A percentile compares a stretch with the other conserved stretches of the same genome.
Conservation (phyloP, 805 yeast genomes). For the Pichia manshurica region DNA sequence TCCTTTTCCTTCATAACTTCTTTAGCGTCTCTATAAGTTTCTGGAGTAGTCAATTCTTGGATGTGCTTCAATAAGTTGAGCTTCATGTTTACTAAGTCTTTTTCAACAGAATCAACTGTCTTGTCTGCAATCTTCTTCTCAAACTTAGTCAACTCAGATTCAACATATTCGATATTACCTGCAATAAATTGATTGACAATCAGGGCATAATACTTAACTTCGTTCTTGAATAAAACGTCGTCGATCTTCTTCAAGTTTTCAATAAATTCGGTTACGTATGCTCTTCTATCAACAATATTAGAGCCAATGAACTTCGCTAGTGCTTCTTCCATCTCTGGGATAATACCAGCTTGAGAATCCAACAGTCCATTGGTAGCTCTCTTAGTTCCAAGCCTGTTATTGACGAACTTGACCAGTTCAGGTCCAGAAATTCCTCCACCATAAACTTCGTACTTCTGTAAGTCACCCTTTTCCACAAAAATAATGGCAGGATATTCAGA, state of each 20-base stretch:
- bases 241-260: conserved; percentile 34
- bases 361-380: conserved; percentile 40
- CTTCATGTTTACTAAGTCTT: conserved; percentile 48
- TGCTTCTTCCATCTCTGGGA: conserved; percentile 30
- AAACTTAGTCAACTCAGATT: conserved; percentile 43
- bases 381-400: conserved; percentile 34
- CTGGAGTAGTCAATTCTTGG: conserved; percentile 15
- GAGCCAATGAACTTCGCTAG: conserved; percentile 29
- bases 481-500: conserved; percentile 50
- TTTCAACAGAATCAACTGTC: conserved; percentile 35
- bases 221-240: conserved; percentile 18
- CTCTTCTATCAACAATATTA: conserved; percentile 24
- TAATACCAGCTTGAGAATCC: conserved; percentile 35
- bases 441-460: conserved; percentile 30
- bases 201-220: conserved; percentile 42
- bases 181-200: conserved; percentile 36
- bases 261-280: conserved; percentile 29
- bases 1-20: conserved; percentile 15
- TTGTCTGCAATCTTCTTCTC: conserved; percentile 35
- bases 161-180: conserved; percentile 40
- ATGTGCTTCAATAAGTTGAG: conserved; percentile 34
- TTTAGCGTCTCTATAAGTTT: conserved; percentile 15
- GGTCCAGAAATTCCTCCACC: conserved; percentile 42
- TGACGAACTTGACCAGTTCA: conserved; percentile 46
- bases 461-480: conserved; percentile 37